Conservation (phyloP, 2,329 filamentous ascomycete species). For the Diaporthe aspalathi region DNA sequence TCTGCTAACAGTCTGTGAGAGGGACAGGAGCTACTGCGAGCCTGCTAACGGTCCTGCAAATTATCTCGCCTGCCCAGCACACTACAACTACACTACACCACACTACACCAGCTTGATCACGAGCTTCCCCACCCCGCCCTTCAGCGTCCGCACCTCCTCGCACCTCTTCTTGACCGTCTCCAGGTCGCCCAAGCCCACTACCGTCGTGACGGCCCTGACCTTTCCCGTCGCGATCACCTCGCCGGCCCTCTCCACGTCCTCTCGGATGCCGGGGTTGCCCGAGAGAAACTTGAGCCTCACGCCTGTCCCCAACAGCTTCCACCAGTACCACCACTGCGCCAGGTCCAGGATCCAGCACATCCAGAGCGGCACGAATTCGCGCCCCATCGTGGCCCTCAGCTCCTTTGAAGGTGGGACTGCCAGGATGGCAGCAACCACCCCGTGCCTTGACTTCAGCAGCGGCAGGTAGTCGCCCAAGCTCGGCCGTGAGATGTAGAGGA, state of each 20-base stretch:
- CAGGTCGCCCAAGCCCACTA: slow-evolving; percentile 56
- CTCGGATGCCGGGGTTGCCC: slow-evolving; percentile 53
- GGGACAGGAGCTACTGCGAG: too few relatives aligned
- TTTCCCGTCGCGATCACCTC: slow-evolving; percentile 56
- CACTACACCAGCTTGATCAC: slow-evolving; percentile 48
- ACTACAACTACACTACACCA: neutral
- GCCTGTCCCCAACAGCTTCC: slow-evolving; percentile 56
- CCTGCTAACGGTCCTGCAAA: too few relatives aligned
- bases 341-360: slow-evolving; percentile 45
- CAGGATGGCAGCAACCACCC: slow-evolving; percentile 56
- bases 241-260: slow-evolving; percentile 56
- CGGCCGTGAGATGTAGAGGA: slow-evolving; percentile 62
- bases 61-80: neutral
- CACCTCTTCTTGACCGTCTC: slow-evolving; percentile 55
- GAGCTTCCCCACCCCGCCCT: slow-evolving; percentile 57
- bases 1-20: too few relatives aligned
- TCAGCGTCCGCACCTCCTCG: slow-evolving; percentile 52
- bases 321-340: slow-evolving; percentile 54
- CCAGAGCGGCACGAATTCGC: slow-evolving; percentile 50
- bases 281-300: slow-evolving; percentile 60
- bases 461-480: slow-evolving; percentile 53
- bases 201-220: slow-evolving; percentile 55
- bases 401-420: slow-evolving; percentile 50
- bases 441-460: slow-evolving; percentile 51
- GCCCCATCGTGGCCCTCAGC: slow-evolving; percentile 48